Evolutionary conservation across 108 stramenopile species (phyloP), one percentile per base, ranked within the genome.

Genomic region (Seminavis robusta): DNA sequence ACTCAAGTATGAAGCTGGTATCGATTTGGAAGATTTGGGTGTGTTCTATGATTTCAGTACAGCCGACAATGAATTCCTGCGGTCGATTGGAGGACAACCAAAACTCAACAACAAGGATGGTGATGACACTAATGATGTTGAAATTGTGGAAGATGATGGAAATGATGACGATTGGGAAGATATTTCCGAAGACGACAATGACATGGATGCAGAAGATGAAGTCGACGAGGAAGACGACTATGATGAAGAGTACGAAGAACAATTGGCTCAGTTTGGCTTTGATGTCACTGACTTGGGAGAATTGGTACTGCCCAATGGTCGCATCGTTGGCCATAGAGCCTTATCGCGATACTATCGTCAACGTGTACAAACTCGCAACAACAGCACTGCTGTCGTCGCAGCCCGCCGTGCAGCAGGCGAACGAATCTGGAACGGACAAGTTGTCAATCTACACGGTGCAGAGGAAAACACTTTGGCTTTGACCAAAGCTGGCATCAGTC

Each of bases 41-140:
- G 84, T 87, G n/a, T 98, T 97, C 79, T 98, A 95, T 70, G 95
- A 97, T 59, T 98, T 97, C 59, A 52, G 50, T 31, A 33, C 44
- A 24, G 89, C 83, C n/a, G 73, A 96, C 71, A 55, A 53, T 33
- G 77, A 81, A 25, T 79, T 71, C 63, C 46, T 69, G 39, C 36
- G 39, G 34, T 50, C 9, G n/a, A 4, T 43, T 11, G 23, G 19
- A 5, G 20, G 43, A 44, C 43, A 50, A 15, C 33, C 21, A 33
- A 56, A 33, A 47, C 24, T 30, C 39, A 19, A 4, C 31, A 42
- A 24, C 50, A 37, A 17, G 51, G 41, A 31, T 27, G 52, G 23
- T 13, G 73, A 43, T 37, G 61, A 65, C 10, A 42, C 4, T 5
- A 57, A 53, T 27, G 64, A 77, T 31, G 52, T 47, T 2, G 75